These are phyloP conservation scores for Ceratobasidium sp. DNA, from an alignment of 1,284 basidiomycete species.

Conservation along the genomic window DNA sequence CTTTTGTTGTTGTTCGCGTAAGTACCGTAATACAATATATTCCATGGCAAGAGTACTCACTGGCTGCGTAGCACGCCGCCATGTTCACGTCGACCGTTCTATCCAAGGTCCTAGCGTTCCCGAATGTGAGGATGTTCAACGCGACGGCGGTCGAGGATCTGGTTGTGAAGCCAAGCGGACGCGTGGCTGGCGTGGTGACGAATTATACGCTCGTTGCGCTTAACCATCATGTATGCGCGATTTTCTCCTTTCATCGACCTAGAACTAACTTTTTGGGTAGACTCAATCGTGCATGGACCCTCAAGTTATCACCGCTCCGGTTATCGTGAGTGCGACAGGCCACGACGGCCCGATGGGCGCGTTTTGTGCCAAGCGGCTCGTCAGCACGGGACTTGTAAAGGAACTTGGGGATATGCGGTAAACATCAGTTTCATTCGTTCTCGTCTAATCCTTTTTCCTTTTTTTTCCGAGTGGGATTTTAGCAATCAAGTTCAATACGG, in stretches of 20 bases:
- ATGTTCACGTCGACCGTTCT: constrained; percentile 86
- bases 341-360: constrained; percentile 90
- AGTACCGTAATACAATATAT: too few species aligned
- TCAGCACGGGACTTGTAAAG: constrained; percentile 79
- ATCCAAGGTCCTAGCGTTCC: constrained; percentile 77
- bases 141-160: constrained; percentile 84
- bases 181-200: constrained; percentile 85
- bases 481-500: constrained; percentile 46
- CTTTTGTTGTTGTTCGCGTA: constrained; percentile 74
- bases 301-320: constrained; percentile 83
- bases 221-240: constrained; percentile 73
- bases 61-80: constrained; percentile 71
- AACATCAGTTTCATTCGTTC: neutral
- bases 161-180: constrained; percentile 77
- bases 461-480: constrained; percentile 31
- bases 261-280: constrained; percentile 35
- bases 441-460: neutral
- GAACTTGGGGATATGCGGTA: constrained; percentile 83
- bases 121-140: constrained; percentile 82
- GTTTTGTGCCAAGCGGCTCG: constrained; percentile 85
- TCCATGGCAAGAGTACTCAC: too few species aligned
- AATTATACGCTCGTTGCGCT: constrained; percentile 89
- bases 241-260: constrained; percentile 1
- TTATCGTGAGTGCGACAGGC: constrained; percentile 77
- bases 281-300: constrained; percentile 87